Evolutionary conservation across 441 rosid genomes (phyloP).

Genomic region (Biscutella laevigata): DNA sequence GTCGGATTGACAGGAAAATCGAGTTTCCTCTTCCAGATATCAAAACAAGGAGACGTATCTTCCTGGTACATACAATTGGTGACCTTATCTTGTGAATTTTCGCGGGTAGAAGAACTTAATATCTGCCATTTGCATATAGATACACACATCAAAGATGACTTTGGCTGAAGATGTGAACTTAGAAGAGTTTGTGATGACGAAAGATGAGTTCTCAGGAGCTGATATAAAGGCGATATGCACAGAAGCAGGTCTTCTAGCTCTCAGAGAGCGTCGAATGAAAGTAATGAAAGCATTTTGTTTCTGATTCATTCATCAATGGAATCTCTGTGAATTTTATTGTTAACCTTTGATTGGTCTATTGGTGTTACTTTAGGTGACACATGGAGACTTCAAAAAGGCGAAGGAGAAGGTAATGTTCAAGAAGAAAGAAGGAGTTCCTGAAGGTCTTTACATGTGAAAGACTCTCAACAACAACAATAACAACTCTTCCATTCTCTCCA

Average conservation of each 20-base stretch:
- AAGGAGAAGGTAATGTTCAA: conserved; percentile 59
- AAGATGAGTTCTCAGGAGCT: conserved; percentile 96
- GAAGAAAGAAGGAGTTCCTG: conserved; percentile 55
- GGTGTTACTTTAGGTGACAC: conserved; percentile 31
- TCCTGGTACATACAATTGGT: conserved; percentile 46
- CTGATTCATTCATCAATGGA: background rate
- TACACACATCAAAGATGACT: conserved; percentile 84
- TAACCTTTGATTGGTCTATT: background rate
- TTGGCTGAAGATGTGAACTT: conserved; percentile 87
- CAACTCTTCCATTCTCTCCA: background rate
- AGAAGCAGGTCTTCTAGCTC: conserved; percentile 87
- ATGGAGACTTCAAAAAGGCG: conserved; percentile 47
- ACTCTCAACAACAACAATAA: background rate
- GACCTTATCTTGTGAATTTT: background rate
- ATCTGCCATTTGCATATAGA: conserved; percentile 23
- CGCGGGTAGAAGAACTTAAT: background rate
- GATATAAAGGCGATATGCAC: conserved; percentile 96
- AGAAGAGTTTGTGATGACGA: conserved; percentile 98
- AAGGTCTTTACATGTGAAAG: conserved; percentile 44
- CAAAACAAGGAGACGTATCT: conserved; percentile 87
- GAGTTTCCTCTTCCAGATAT: conserved; percentile 97
- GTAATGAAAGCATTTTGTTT: conserved; percentile 34
- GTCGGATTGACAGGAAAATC: conserved; percentile 88
- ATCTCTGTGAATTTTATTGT: background rate
- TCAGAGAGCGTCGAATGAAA: conserved; percentile 95